Conservation (phyloP, 768 basidiomycete species). For the Pholiota microspora region DNA sequence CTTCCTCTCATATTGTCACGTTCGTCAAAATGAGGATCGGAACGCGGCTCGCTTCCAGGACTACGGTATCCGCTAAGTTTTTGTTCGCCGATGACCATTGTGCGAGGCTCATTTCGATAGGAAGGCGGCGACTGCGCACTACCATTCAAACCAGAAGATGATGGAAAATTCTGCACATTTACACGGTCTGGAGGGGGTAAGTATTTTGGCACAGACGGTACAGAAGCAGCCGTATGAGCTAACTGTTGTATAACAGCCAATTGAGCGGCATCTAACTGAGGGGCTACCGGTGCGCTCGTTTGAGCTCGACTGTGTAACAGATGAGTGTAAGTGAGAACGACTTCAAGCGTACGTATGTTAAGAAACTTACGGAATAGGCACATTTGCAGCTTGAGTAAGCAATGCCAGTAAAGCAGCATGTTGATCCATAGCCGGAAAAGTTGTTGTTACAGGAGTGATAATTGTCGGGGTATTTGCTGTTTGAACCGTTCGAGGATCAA, state of each 20-base stretch:
- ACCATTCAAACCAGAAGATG: slow-evolving; percentile 31
- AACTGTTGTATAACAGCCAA: slow-evolving; percentile 77
- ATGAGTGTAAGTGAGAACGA: slow-evolving; percentile 1
- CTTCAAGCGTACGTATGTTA: background rate
- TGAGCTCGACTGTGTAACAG: slow-evolving; percentile 52
- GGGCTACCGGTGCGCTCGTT: slow-evolving; percentile 46
- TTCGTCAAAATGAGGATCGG: slow-evolving; percentile 50
- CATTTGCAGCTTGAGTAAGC: slow-evolving; percentile 55
- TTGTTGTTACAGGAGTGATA: slow-evolving; percentile 16
- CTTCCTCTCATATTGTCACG: slow-evolving; percentile 51
- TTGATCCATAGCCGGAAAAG: slow-evolving; percentile 37
- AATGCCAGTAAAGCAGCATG: slow-evolving; percentile 70
- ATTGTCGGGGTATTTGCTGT: slow-evolving; percentile 21
- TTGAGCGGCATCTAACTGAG: slow-evolving; percentile 50
- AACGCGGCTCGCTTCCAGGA: slow-evolving; percentile 47
- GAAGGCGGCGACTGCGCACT: slow-evolving; percentile 34
- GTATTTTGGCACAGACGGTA: slow-evolving; percentile 30
- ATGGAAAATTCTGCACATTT: slow-evolving; percentile 30
- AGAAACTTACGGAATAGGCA: slow-evolving; percentile 36
- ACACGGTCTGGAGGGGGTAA: slow-evolving; percentile 27
- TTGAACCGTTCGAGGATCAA: slow-evolving; percentile 25
- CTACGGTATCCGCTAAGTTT: slow-evolving; percentile 47
- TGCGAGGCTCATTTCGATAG: slow-evolving; percentile 44
- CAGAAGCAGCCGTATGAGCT: slow-evolving; percentile 53
- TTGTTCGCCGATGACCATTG: slow-evolving; percentile 35